A percentile compares a stretch with the other conserved stretches of the same genome.
These are phyloP conservation scores for Halenospora varia DNA, from an alignment of 495 filamentous ascomycete genomes.

Conservation along the genomic window DNA sequence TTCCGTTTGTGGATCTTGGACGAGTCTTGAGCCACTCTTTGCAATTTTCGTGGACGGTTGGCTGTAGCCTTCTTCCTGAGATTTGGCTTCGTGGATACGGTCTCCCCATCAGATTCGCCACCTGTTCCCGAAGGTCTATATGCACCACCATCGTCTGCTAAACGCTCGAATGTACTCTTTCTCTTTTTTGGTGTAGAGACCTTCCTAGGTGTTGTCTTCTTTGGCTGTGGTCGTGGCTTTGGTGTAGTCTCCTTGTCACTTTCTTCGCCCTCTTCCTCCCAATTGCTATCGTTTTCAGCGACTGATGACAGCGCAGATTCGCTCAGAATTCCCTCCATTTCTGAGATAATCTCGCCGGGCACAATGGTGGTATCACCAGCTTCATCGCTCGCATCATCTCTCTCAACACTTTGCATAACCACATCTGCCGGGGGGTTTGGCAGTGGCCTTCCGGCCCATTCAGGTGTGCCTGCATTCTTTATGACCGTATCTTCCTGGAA, in stretches of 20 bases:
- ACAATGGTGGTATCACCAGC: background rate
- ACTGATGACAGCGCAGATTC: background rate
- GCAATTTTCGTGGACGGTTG: constrained; percentile 13
- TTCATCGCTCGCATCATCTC: background rate
- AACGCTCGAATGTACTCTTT: constrained; percentile 8
- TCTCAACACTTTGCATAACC: constrained; percentile 8
- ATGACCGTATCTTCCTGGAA: background rate
- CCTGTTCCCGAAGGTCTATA: constrained; percentile 9
- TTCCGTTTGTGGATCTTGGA: background rate
- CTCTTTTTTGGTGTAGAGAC: constrained; percentile 2
- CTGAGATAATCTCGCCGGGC: background rate
- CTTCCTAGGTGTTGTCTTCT: background rate
- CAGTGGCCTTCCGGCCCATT: background rate
- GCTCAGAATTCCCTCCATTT: background rate
- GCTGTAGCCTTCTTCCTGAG: background rate
- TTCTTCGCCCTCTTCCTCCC: constrained; percentile 1
- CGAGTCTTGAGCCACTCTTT: constrained; percentile 5
- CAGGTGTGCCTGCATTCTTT: background rate
- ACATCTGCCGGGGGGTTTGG: background rate
- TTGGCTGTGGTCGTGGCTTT: background rate
- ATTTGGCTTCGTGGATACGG: background rate
- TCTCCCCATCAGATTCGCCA: constrained; percentile 7
- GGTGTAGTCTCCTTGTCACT: constrained; percentile 6
- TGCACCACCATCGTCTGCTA: constrained; percentile 12
- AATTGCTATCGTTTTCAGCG: constrained; percentile 2